Base-by-base conservation (phyloP, 805 yeast genomes). In the Candida hungchunana region DNA sequence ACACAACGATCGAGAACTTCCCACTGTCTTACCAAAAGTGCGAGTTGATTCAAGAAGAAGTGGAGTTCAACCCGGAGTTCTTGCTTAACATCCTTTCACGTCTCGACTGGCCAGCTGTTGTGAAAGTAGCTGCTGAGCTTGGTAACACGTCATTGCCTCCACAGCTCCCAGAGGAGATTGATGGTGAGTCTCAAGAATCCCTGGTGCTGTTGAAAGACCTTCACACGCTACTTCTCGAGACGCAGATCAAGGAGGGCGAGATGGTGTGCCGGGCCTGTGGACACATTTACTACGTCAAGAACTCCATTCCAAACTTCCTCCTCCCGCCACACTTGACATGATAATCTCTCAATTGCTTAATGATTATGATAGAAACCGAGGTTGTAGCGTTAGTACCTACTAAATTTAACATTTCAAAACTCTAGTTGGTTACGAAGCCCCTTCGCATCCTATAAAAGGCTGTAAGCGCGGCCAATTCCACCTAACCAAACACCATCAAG, bases 281-380 rank as follows among this genome's bases (percentile, higher is more conserved):
- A 1, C 97, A 90, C 60, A 67, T 83, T 7, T 93, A 89, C 62
- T 77, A 82, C 64, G 83, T 93, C 64, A 90, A 89, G 62, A 89
- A 87, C 67, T 78, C 93, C 34, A 88, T 93, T 50, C 96, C 99
- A 23, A 90, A 90, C 68, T 82, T 93, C 62, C 64, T 93, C 36
- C 71, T 93, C 23, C 97, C 98, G 21, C 97, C 97, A 6, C 97
- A 93, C 57, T 68, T 93, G 48, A 94, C 89, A 10, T 65, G 31
- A 37, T 3, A 6, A 20, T 11, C 23, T 11, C 8, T 20, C 10
- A 8, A 8, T 11, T 20, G 11, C 11, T 8, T 8, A 20, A 20
- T 11, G 10, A 20, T 20, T 18, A 19, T 26, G n/a, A n/a, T n/a
- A n/a, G n/a, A n/a, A n/a, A n/a, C n/a, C n/a, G n/a, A n/a, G n/a